Percentiles rank a stretch among this genome's conserved stretches.
phyloP scores from a whole-genome alignment of 495 filamentous ascomycete genomes.

The Aspergillus nidulans region DNA sequence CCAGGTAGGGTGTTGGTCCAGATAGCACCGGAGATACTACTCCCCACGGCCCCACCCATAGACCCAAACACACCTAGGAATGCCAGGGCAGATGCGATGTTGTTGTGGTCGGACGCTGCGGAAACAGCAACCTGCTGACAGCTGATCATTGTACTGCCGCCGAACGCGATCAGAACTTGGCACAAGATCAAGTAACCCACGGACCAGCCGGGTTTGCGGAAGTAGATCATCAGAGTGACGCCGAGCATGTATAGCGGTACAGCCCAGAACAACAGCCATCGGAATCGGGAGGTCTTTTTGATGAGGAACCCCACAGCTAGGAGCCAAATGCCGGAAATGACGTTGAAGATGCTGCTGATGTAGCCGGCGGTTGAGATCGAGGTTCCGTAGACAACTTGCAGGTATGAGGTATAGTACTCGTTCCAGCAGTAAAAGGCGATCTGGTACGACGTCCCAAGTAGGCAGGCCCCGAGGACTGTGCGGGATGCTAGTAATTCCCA shows the following conservation, averaged over 20 bases:
- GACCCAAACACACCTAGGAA: conserved; percentile 56
- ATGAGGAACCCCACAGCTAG: conserved; percentile 50
- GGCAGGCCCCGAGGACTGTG: conserved; percentile 59
- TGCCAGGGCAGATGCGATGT: conserved; percentile 63
- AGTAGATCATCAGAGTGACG: conserved; percentile 59
- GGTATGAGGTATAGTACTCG: conserved; percentile 60
- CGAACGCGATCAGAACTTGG: conserved; percentile 67
- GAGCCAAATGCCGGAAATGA: conserved; percentile 42
- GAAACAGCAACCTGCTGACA: conserved; percentile 64
- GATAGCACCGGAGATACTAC: conserved; percentile 60
- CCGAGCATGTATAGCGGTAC: conserved; percentile 56
- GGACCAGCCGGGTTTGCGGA: conserved; percentile 53
- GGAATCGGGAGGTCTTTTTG: conserved; percentile 51
- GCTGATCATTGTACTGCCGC: conserved; percentile 57
- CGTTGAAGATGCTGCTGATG: conserved; percentile 48
- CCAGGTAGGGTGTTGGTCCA: conserved; percentile 60
- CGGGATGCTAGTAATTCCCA: conserved; percentile 55
- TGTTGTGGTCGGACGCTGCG: conserved; percentile 58
- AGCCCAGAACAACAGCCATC: conserved; percentile 45
- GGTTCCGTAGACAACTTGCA: conserved; percentile 66
- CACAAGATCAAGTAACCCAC: conserved; percentile 67
- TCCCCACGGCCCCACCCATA: conserved; percentile 64
- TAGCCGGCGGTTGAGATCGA: conserved; percentile 51
- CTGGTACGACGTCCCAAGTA: conserved; percentile 55
- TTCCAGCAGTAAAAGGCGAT: conserved; percentile 53